Base-by-base conservation (phyloP, 1,139 yeast species). In the Debaryomyces udenii region DNA sequence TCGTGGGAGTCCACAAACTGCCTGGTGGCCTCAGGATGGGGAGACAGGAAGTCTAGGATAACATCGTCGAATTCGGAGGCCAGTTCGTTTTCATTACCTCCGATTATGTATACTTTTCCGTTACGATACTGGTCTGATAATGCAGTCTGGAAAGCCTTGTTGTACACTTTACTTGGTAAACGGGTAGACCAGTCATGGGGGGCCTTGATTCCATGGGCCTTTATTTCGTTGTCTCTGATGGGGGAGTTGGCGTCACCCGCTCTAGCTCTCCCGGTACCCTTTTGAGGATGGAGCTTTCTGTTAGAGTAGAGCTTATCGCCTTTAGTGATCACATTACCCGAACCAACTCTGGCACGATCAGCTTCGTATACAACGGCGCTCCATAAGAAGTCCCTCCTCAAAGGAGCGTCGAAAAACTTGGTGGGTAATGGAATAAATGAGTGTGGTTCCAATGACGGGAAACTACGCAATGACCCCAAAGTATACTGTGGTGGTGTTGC, bases 211-310 rank as follows among this genome's bases (percentile, higher is more conserved):
- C 94, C 97, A 57, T 86, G 82, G 0, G 98, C 98, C 51, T 86
- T 78, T 37, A 93, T 91, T 58, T 96, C 96, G 57, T 87, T 90
- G 57, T 82, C 83, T 67, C 96, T 81, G 41, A 83, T 86, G 34
- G 99, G 99, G 16, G 96, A 88, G 55, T 93, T 93, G 45, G 89
- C 90, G 66, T 90, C 97, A 70, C 99, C 99, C 45, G 82, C 85
- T 74, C 99, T 85, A 42, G 99, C 99, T 48, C 79, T 76, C 65
- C 99, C 99, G 13, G 90, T 70, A 49, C 99, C 98, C 68, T 93
- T 93, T 66, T 93, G 99, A 18, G 90, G 89, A 41, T 82, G 75
- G 52, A 93, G 73, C 62, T 93, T 93, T 57, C 80, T 78, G 62
- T 94, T 80, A 20, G 96, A 86, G 63, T 80, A 91, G 43, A 93